Conservation (phyloP, 192 early-diverging fungal genomes). For the Linnemannia schmuckeri region DNA sequence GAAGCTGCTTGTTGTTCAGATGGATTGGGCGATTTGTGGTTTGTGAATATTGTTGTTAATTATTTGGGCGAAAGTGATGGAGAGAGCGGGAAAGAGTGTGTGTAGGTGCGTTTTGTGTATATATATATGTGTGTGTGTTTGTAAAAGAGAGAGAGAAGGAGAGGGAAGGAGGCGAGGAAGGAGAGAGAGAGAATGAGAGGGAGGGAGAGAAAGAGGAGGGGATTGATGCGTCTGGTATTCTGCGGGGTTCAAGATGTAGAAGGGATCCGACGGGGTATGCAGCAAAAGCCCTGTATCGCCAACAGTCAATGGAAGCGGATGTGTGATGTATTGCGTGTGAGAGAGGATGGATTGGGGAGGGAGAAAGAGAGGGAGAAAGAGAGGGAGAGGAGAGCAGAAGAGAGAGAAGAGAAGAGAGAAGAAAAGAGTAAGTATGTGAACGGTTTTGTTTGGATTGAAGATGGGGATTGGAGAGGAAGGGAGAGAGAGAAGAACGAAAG, state of each 20-base stretch:
- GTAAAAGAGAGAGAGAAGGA: not conserved
- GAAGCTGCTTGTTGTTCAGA: not conserved
- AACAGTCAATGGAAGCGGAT: not conserved
- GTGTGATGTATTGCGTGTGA: not conserved
- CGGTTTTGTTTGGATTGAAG: not conserved
- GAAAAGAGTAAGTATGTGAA: not conserved
- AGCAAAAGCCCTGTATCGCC: not conserved
- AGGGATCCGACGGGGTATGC: conserved; percentile 12
- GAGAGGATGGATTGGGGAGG: not conserved
- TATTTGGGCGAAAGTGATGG: no score
- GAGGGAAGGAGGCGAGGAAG: not conserved
- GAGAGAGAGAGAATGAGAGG: not conserved
- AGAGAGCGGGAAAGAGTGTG: no score
- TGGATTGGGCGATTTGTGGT: no score
- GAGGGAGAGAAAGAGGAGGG: not conserved
- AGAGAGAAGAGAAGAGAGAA: not conserved
- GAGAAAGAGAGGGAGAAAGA: not conserved
- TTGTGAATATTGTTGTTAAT: no score
- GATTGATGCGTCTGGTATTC: conserved; percentile 3
- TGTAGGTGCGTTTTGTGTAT: no score
- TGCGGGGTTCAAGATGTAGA: not conserved
- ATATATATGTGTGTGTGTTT: no score
- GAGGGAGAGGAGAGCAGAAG: not conserved
- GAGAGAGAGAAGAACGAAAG: not conserved
- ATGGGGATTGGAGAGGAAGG: not conserved